Conservation (phyloP, 495 filamentous ascomycete genomes). For the Neurospora tetraspora region DNA sequence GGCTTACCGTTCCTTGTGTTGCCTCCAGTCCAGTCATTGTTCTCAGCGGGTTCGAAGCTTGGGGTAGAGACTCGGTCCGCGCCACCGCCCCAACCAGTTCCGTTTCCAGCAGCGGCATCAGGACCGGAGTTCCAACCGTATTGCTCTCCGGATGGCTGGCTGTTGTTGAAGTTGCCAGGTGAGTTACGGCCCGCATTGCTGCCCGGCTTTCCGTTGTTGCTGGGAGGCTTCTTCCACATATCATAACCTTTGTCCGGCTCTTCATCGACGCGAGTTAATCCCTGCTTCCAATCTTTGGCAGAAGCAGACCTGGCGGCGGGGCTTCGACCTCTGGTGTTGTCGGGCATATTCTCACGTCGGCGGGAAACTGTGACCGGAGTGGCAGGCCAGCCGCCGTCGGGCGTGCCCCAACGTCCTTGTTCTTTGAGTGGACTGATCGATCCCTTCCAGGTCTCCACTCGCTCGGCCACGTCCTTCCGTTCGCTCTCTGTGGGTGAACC, state of each 20-base stretch:
- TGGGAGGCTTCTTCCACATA: not conserved
- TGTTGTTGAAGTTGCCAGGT: not conserved
- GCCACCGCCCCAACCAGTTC: not conserved
- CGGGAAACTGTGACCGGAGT: not conserved
- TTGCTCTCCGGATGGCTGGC: not conserved
- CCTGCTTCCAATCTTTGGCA: not conserved
- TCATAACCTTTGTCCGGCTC: not conserved
- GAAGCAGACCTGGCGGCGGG: not conserved
- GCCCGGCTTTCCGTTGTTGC: not conserved
- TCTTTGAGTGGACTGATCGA: not conserved
- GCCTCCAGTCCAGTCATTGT: not conserved
- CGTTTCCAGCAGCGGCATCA: not conserved
- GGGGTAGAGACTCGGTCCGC: not conserved
- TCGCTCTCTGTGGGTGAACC: not conserved
- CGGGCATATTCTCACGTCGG: not conserved
- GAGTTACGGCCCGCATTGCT: not conserved
- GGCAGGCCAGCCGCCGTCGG: not conserved
- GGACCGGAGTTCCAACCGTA: not conserved
- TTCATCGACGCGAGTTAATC: not conserved
- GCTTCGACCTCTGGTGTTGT: not conserved
- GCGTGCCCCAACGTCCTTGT: not conserved
- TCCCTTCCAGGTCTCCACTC: not conserved
- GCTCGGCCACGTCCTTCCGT: not conserved
- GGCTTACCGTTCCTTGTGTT: not conserved
- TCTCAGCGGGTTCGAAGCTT: not conserved